Conservation (phyloP, 495 filamentous ascomycete species). For the Darksidea phi region DNA sequence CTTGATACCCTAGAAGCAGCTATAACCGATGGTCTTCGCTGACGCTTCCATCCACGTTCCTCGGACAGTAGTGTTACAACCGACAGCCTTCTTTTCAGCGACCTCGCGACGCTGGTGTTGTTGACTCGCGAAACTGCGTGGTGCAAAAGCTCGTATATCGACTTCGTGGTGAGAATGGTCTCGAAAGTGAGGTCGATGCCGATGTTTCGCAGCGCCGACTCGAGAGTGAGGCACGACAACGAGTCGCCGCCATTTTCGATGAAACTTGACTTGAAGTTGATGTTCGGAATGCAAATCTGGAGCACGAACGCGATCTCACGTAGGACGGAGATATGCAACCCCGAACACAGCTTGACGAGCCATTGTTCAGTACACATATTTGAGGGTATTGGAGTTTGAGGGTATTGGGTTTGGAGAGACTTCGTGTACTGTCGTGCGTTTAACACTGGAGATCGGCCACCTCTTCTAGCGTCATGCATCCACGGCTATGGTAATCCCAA, state of each 20-base stretch:
- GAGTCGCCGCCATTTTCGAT: slow-evolving; percentile 22
- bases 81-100: no score
- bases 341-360: not conserved
- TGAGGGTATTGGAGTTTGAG: no score
- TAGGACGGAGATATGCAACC: not conserved
- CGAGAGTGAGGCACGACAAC: not conserved
- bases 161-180: not conserved
- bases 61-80: no score
- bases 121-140: no score
- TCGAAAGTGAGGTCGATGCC: not conserved
- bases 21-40: not conserved
- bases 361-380: no score
- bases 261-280: slow-evolving; percentile 4
- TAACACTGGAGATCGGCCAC: not conserved
- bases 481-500: not conserved
- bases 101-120: no score
- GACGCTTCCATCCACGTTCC: no score
- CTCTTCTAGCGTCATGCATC: not conserved
- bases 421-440: not conserved
- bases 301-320: slow-evolving; percentile 8
- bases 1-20: not conserved
- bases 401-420: not conserved
- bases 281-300: not conserved
- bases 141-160: no score
- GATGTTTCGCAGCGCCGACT: not conserved